Evolutionary conservation across 148 eudicot genomes (phyloP).

Genomic region (Pharnaceum exiguum): DNA sequence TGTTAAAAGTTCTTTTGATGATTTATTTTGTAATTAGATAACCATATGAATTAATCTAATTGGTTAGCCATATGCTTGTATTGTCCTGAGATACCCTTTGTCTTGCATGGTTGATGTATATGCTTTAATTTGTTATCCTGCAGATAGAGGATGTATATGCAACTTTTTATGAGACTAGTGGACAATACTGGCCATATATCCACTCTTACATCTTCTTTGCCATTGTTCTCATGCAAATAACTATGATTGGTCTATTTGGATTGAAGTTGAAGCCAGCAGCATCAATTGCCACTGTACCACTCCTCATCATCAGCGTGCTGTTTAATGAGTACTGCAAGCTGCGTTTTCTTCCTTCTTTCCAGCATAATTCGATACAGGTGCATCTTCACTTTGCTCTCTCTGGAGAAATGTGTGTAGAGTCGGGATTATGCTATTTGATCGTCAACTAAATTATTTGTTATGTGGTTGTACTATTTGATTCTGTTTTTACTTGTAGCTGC

Average conservation of each 20-base stretch:
- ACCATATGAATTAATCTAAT: neutral
- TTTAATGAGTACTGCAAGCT: constrained; percentile 91
- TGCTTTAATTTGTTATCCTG: constrained; percentile 14
- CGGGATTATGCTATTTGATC: no score
- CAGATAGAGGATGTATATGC: constrained; percentile 89
- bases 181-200: constrained; percentile 84
- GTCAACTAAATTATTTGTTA: neutral
- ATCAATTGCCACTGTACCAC: constrained; percentile 68
- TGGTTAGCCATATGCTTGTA: neutral
- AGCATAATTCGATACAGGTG: constrained; percentile 56
- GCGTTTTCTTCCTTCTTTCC: constrained; percentile 80
- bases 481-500: no score
- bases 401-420: neutral
- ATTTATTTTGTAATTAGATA: neutral
- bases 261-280: constrained; percentile 87
- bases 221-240: constrained; percentile 69
- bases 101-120: neutral
- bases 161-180: constrained; percentile 75
- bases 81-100: neutral
- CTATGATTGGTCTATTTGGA: constrained; percentile 94
- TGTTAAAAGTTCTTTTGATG: no score
- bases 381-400: constrained; percentile 2
- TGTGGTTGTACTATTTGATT: no score
- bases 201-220: constrained; percentile 73
- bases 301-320: constrained; percentile 54